Evolutionary conservation across 2,329 filamentous ascomycete genomes (phyloP).

Genomic region (Knufia petricola): DNA sequence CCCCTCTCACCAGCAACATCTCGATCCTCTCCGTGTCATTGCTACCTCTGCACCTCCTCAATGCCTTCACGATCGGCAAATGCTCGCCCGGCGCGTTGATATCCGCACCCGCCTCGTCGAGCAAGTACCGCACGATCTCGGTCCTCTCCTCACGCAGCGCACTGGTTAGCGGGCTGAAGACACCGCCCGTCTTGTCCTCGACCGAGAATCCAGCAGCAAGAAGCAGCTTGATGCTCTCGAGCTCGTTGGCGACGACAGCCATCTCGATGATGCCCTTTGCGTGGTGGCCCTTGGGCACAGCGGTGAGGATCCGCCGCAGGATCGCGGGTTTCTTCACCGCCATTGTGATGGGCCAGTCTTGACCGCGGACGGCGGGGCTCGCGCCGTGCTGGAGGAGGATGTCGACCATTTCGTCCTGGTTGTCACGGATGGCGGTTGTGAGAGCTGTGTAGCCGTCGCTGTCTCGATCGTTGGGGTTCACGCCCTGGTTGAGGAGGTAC

Average conservation of each 20-base stretch:
- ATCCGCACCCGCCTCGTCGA: conserved; percentile 54
- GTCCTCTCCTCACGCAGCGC: conserved; percentile 55
- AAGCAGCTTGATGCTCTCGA: conserved; percentile 58
- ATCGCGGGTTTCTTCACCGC: conserved; percentile 53
- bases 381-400: conserved; percentile 49
- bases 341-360: conserved; percentile 64
- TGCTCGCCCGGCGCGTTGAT: conserved; percentile 61
- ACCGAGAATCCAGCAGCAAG: conserved; percentile 56
- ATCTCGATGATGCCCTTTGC: conserved; percentile 58
- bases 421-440: conserved; percentile 56
- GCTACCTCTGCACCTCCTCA: conserved; percentile 46
- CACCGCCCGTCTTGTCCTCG: conserved; percentile 63
- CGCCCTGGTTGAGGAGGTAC: conserved; percentile 51
- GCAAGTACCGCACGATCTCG: conserved; percentile 52
- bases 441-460: conserved; percentile 52
- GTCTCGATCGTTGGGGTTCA: conserved; percentile 52
- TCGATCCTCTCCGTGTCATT: conserved; percentile 52
- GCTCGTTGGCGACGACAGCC: conserved; percentile 58
- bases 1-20: conserved; percentile 53
- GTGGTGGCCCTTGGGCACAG: conserved; percentile 42
- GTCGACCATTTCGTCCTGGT: conserved; percentile 51
- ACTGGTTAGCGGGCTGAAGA: conserved; percentile 60
- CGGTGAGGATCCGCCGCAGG: conserved; percentile 48
- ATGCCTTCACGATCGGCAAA: conserved; percentile 59
- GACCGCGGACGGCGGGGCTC: conserved; percentile 52